These are phyloP conservation scores for Dissophora ornata DNA, from an alignment of 192 early-diverging fungal species.

Conservation along the genomic window DNA sequence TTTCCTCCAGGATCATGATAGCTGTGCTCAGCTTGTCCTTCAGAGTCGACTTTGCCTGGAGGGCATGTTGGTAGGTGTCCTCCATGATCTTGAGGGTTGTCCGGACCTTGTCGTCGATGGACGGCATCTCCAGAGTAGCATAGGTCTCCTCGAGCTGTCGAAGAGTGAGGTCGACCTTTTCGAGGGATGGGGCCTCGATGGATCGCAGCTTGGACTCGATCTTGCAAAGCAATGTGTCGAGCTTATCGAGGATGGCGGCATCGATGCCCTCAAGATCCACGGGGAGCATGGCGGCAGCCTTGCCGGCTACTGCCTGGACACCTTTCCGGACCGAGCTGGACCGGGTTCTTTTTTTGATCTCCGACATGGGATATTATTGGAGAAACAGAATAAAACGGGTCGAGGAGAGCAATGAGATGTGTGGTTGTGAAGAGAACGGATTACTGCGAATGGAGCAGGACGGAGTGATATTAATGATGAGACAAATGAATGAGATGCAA, in stretches of 20 bases:
- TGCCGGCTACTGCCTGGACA: constrained; percentile 45
- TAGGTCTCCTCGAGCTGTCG: constrained; percentile 60
- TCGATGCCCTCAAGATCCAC: constrained; percentile 51
- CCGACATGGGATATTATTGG: constrained; percentile 21
- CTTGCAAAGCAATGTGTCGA: constrained; percentile 41
- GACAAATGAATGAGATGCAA: not conserved
- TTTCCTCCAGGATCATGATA: constrained; percentile 46
- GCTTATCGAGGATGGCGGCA: constrained; percentile 43
- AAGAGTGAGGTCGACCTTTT: constrained; percentile 56
- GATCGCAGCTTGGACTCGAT: constrained; percentile 47
- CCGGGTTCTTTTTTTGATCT: constrained; percentile 42
- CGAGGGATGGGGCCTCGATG: constrained; percentile 49
- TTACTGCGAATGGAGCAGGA: not conserved
- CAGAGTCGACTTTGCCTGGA: constrained; percentile 41
- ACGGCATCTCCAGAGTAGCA: constrained; percentile 53
- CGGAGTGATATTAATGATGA: not conserved
- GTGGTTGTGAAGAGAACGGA: not conserved
- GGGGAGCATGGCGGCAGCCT: constrained; percentile 48
- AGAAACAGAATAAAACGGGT: not conserved
- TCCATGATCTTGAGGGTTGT: constrained; percentile 41
- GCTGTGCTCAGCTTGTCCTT: constrained; percentile 45
- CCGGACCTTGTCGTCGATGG: constrained; percentile 40
- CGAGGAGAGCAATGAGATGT: not conserved
- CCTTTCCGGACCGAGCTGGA: constrained; percentile 47
- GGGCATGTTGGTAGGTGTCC: constrained; percentile 40